Evolutionary conservation across 495 filamentous ascomycete genomes (phyloP), one percentile per base, ranked within the genome.

Genomic region (Penicillium manginii): DNA sequence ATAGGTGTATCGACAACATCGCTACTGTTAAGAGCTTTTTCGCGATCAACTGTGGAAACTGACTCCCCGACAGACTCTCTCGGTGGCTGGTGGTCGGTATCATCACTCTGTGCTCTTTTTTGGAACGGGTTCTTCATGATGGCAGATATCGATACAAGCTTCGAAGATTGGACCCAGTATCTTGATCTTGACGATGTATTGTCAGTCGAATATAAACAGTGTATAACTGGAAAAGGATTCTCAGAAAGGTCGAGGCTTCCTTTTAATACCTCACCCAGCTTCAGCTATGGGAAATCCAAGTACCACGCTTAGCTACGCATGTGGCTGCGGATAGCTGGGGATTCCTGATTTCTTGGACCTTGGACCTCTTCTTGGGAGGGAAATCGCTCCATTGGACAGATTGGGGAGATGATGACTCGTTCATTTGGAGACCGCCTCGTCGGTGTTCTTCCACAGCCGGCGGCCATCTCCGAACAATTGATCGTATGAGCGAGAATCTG

Each of bases 1-100:
- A 77, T 64, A 3, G 69, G 71, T 4, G 68, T 66, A 49, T 78
- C 69, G 15, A 73, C 55, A n/a, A 63, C 33, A 57, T 61, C 64
- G 17, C 51, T 32, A 3, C 51, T 48, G 9, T 29, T 8, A 29
- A 29, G 26, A 3, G 51, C 60, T 57, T 70, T 70, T 56, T 70
- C 67, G 4, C 39, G 62, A 22, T 60, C 67, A 42, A 40, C 59
- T 8, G 67, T 62, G 15, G 67, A 66, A 0, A 60, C 29, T 0
- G 65, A 70, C 32, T 67, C 26, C 10, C 48, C 31, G 10, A 32
- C 48, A 18, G 48, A 50, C 26, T 54, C 65, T 33, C 67, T 55
- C 46, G 60, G 60, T 1, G 45, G 1, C 6, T 62, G 52, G 9
- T 29, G 18, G 29, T 56, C 39, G 10, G 29, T n/a, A 23, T 60